A percentile compares a stretch with the other conserved stretches of the same genome.
phyloP scores from a whole-genome alignment of 257 asterid species.

The Petunia axillaris region DNA sequence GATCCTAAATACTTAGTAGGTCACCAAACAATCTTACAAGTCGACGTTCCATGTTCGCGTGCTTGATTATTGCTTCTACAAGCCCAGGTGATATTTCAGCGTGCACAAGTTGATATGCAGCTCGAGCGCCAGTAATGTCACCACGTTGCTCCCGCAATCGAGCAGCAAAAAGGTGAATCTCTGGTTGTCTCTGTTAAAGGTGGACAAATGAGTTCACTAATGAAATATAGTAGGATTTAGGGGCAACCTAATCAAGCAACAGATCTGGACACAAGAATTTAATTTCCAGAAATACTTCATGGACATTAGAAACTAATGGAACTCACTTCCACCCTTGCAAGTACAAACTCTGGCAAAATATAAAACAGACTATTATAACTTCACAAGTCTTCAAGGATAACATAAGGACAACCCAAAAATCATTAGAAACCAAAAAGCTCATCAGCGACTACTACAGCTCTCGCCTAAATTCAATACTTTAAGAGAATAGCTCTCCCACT shows the following conservation, averaged over 20 bases:
- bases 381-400: neutral
- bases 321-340: constrained; percentile 3
- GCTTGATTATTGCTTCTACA: constrained; percentile 89
- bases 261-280: neutral
- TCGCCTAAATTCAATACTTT: constrained; percentile 14
- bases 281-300: constrained; percentile 6
- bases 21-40: constrained; percentile 53
- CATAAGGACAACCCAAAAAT: neutral
- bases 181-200: constrained; percentile 83
- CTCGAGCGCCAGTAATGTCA: constrained; percentile 85
- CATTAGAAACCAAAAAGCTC: constrained; percentile 2
- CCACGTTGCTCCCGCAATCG: constrained; percentile 84
- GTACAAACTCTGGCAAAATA: neutral
- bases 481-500: neutral
- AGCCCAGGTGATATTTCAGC: constrained; percentile 96
- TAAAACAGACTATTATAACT: neutral
- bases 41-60: constrained; percentile 94
- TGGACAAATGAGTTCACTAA: constrained; percentile 12
- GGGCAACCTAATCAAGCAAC: neutral
- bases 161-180: constrained; percentile 94
- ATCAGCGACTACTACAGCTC: neutral
- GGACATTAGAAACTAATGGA: constrained; percentile 6
- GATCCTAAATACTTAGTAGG: neutral
- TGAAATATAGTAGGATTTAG: neutral
- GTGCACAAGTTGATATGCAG: constrained; percentile 93